Conservation (phyloP, 1,139 yeast species). For the Nematodospora anomalae region DNA sequence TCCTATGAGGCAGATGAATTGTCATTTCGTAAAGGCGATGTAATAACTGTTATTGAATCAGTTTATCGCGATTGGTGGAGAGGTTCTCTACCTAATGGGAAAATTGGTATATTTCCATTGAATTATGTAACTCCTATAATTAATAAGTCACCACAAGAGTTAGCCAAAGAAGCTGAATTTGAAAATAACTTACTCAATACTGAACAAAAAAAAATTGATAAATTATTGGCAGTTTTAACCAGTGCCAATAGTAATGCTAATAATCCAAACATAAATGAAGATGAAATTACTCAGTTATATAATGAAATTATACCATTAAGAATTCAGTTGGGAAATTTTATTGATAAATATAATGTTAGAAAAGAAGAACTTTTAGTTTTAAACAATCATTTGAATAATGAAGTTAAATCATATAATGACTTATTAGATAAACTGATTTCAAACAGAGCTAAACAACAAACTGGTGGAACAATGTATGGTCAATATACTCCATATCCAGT, state of each 20-base stretch:
- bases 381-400: conserved; percentile 66
- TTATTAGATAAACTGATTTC: conserved; percentile 56
- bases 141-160: conserved; percentile 57
- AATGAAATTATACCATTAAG: conserved; percentile 70
- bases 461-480: conserved; percentile 4
- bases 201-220: conserved; percentile 57
- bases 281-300: conserved; percentile 56
- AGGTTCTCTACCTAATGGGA: conserved; percentile 75
- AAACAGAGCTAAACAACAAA: conserved; percentile 18
- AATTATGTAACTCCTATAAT: conserved; percentile 85
- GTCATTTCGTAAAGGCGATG: conserved; percentile 71
- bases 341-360: conserved; percentile 72
- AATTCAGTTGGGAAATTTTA: conserved; percentile 67
- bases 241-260: conserved; percentile 26
- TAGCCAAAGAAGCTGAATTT: conserved; percentile 29
- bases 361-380: conserved; percentile 74
- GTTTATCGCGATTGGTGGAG: conserved; percentile 97
- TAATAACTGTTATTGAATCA: conserved; percentile 81
- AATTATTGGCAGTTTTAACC: conserved; percentile 59
- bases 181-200: conserved; percentile 30
- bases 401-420: conserved; percentile 68
- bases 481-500: conserved; percentile 14
- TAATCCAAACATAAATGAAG: conserved; percentile 27
- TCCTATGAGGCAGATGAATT: conserved; percentile 72
- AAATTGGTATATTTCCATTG: conserved; percentile 87